phyloP scores from a whole-genome alignment of 192 early-diverging fungal genomes.

The Powellomyces hirtus region DNA sequence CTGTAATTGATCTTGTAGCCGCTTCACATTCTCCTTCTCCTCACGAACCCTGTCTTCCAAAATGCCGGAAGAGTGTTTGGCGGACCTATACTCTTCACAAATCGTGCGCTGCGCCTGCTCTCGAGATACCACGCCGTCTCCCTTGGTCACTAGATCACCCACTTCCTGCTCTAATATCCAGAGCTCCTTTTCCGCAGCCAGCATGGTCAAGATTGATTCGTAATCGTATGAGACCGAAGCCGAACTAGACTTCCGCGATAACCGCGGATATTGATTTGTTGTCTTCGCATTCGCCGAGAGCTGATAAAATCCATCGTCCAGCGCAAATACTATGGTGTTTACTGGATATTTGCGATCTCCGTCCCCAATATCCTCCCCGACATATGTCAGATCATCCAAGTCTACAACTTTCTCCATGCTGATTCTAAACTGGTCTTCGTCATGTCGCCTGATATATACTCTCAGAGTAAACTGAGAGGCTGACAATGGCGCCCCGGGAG shows the following conservation, averaged over 20 bases:
- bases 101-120: not conserved
- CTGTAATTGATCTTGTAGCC: not conserved
- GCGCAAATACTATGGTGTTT: slow-evolving; percentile 2
- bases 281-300: no score
- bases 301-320: not conserved
- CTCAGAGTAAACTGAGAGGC: not conserved
- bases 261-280: not conserved
- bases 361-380: not conserved
- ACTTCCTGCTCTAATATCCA: not conserved
- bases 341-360: not conserved
- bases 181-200: slow-evolving; percentile 18
- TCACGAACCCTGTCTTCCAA: not conserved
- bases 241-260: not conserved
- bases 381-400: not conserved
- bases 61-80: not conserved
- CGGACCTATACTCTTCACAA: not conserved
- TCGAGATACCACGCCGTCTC: not conserved
- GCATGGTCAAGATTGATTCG: slow-evolving; percentile 1
- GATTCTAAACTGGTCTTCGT: not conserved
- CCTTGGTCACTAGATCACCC: not conserved
- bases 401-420: not conserved
- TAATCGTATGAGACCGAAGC: not conserved
- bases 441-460: not conserved
- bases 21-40: not conserved
- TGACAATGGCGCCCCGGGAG: not conserved